Evolutionary conservation across 179 eudicot species (phyloP).

Genomic region (Monotropa hypopitys): DNA sequence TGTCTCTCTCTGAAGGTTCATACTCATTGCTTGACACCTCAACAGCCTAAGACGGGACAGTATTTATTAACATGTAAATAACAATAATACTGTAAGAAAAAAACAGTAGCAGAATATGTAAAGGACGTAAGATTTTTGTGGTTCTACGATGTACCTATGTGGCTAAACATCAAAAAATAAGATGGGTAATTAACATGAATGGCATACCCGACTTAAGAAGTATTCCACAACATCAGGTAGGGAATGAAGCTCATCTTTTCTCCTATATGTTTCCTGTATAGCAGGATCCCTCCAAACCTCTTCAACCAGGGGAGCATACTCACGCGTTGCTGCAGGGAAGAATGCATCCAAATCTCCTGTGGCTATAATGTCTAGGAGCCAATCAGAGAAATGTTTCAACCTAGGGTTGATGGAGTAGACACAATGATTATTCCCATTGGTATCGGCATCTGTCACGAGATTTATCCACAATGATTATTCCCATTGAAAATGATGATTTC

Average conservation of each 20-base stretch:
- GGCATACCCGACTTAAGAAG: slow-evolving; percentile 76
- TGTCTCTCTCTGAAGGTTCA: slow-evolving; percentile 89
- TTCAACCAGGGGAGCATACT: slow-evolving; percentile 96
- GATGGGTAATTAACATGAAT: background rate
- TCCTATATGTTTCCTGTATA: slow-evolving; percentile 69
- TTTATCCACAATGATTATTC: slow-evolving; percentile 27
- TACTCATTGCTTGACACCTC: slow-evolving; percentile 95
- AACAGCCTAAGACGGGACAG: slow-evolving; percentile 55
- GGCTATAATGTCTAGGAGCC: slow-evolving; percentile 93
- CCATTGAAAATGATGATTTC: slow-evolving; percentile 13
- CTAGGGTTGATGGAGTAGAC: slow-evolving; percentile 68
- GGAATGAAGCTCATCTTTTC: slow-evolving; percentile 74
- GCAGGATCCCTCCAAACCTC: slow-evolving; percentile 99
- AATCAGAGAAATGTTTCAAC: slow-evolving; percentile 89
- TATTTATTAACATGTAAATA: no score
- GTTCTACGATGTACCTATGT: background rate
- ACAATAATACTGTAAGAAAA: background rate
- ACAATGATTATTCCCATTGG: slow-evolving; percentile 33
- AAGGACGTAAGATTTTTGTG: background rate
- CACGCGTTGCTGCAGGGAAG: slow-evolving; percentile 96
- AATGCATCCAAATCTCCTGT: slow-evolving; percentile 94
- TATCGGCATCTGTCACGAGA: slow-evolving; percentile 30
- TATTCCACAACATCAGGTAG: slow-evolving; percentile 92
- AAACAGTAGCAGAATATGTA: background rate
- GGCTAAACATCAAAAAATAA: background rate